Conservation (phyloP, 1,139 yeast species). For the Pichia sp. region DNA sequence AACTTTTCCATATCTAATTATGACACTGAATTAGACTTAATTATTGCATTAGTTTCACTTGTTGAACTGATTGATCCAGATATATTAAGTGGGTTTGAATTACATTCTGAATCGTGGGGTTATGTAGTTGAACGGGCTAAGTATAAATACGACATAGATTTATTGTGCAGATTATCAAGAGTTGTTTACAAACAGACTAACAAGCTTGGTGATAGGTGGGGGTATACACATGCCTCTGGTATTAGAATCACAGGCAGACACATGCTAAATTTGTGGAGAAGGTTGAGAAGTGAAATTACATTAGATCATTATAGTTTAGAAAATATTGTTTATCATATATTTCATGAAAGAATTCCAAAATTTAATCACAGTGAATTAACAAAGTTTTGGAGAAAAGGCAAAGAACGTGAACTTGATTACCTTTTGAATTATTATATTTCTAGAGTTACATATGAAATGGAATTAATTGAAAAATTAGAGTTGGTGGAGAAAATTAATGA, state of each 20-base stretch:
- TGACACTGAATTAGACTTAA: conserved; percentile 20
- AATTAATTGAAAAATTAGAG: conserved; percentile 56
- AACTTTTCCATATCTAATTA: neutral
- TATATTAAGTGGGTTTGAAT: conserved; percentile 77
- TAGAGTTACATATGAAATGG: conserved; percentile 43
- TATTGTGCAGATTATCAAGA: conserved; percentile 48
- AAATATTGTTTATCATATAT: conserved; percentile 59
- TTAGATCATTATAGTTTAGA: conserved; percentile 70
- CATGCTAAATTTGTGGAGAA: conserved; percentile 78
- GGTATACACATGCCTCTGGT: conserved; percentile 69
- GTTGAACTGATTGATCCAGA: conserved; percentile 76
- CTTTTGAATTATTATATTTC: conserved; percentile 48
- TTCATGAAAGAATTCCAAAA: conserved; percentile 63
- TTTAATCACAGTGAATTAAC: conserved; percentile 48
- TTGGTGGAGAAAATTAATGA: conserved; percentile 68
- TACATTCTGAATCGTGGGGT: conserved; percentile 84
- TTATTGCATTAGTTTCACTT: conserved; percentile 47
- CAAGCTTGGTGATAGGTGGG: conserved; percentile 70
- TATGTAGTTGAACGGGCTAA: conserved; percentile 65
- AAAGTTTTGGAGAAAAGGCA: conserved; percentile 37
- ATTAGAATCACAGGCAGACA: conserved; percentile 73
- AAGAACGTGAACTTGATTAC: conserved; percentile 29
- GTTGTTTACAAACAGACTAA: conserved; percentile 43
- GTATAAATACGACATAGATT: conserved; percentile 41
- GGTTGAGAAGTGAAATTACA: conserved; percentile 54